phyloP scores from a whole-genome alignment of 116 monocot species.

The Trichopus zeylanicus region DNA sequence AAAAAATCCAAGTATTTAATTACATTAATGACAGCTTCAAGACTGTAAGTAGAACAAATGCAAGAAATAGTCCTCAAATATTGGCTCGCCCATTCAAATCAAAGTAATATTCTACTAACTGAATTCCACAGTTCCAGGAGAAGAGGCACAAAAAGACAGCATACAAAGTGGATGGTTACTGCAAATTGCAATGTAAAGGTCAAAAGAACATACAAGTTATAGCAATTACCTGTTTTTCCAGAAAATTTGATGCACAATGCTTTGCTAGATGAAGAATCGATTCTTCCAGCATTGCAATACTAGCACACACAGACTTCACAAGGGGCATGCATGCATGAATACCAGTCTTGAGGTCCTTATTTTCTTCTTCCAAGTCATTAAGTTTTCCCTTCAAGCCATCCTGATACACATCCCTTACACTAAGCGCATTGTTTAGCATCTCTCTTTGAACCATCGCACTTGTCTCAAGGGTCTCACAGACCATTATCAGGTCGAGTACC shows the following conservation, averaged over 20 bases:
- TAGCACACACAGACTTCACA: constrained; percentile 24
- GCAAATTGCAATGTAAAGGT: not conserved
- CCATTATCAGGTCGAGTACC: constrained; percentile 34
- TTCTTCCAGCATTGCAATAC: constrained; percentile 30
- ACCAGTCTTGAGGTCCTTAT: constrained; percentile 30
- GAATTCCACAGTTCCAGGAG: not conserved
- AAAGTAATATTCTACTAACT: not conserved
- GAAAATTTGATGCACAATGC: constrained; percentile 12
- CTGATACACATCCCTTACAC: constrained; percentile 22
- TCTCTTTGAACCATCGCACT: constrained; percentile 26
- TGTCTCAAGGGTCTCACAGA: constrained; percentile 34
- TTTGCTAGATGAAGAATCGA: constrained; percentile 28
- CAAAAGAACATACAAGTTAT: not conserved
- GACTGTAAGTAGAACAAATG: no score
- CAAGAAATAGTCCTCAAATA: no score
- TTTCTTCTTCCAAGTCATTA: constrained; percentile 25
- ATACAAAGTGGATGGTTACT: not conserved
- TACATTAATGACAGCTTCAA: no score
- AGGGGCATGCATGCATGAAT: constrained; percentile 32
- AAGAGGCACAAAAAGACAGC: not conserved
- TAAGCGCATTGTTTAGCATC: constrained; percentile 22
- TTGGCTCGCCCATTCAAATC: not conserved
- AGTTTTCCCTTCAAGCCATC: constrained; percentile 28
- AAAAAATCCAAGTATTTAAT: not conserved
- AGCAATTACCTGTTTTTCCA: constrained; percentile 30